Conservation (phyloP, 2,329 filamentous ascomycete genomes). For the Lomentospora prolificans region DNA sequence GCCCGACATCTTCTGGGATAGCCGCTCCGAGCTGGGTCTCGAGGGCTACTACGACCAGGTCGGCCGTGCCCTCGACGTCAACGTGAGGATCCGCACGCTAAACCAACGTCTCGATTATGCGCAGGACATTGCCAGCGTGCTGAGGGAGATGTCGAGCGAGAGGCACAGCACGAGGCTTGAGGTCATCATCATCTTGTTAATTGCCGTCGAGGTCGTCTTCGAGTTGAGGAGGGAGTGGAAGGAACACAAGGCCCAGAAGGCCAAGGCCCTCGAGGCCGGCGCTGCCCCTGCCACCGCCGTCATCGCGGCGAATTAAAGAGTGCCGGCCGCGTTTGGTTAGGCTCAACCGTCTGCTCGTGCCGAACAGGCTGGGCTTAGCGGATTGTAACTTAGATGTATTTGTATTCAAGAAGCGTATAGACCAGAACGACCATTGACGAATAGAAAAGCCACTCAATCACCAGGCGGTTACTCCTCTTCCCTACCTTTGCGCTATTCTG, state of each 20-base stretch:
- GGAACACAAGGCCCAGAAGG: conserved; percentile 23
- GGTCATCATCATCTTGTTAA: conserved; percentile 92
- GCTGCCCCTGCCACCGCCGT: neutral
- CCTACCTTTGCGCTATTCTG: too few relatives aligned
- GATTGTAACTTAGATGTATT: neutral
- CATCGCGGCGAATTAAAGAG: too few relatives aligned
- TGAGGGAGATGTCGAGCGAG: conserved; percentile 82
- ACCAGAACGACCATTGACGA: neutral
- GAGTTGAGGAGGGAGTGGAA: conserved; percentile 62
- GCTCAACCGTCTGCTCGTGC: too few relatives aligned
- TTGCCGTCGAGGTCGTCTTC: conserved; percentile 84
- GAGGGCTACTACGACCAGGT: conserved; percentile 95
- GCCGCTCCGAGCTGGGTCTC: conserved; percentile 73
- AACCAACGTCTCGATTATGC: conserved; percentile 99
- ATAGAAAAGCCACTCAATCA: neutral
- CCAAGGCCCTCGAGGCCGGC: conserved; percentile 6
- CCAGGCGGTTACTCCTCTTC: too few relatives aligned
- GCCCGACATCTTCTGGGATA: conserved; percentile 96
- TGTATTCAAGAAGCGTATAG: neutral
- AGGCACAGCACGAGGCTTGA: conserved; percentile 81
- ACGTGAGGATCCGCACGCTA: conserved; percentile 77
- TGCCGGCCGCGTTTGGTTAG: too few relatives aligned
- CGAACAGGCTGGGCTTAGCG: too few relatives aligned
- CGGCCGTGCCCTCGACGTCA: conserved; percentile 80
- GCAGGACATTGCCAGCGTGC: conserved; percentile 82